Evolutionary conservation across 345 rosid genomes (phyloP), one percentile per base, ranked within the genome.

Genomic region (Psidium friedrichsthalianum): DNA sequence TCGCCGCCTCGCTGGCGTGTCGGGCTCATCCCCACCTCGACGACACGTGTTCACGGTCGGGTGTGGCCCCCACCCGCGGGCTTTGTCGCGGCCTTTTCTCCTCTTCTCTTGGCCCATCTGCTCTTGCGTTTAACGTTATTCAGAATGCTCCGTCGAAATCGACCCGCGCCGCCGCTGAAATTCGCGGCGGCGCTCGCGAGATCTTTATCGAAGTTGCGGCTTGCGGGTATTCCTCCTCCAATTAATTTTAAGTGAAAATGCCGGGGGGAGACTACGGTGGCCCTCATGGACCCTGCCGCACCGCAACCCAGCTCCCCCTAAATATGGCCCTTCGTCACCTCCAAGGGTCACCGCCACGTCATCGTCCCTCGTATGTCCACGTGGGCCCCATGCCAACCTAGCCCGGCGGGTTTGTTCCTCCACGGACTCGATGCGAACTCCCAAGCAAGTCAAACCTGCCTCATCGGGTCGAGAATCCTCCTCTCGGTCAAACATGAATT

Each of bases 1-100:
- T 83, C 91, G 90, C 91, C 88, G 88, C 92, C 56, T 90, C 87
- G 88, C 89, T 74, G 29, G 81, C 81, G 32, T 84, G 89, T 61
- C 89, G 56, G 29, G 69, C 27, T 29, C 5, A 5, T 44, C 61
- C 18, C 21, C 36, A 36, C 32, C 61, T 64, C 58, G n/a, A 29
- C 18, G 44, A 25, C 32, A 56, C 58, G 58, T 56, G 10, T 1
- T 11, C 58, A 3, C 8, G 25, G 24, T 56, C 58, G 24, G 25
- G 58, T 22, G 58, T 25, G 58, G 58, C 36, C 58, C 25, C 58
- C 58, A 3, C 5, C 58, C 58, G 8, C 11, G 58, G 11, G 11
- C 58, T 36, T 22, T 22, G 21, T 3, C 25, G 58, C 3, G 58
- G 21, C 25, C 58, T 36, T 36, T 21, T 22, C 58, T 56, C 25